Base-by-base conservation (phyloP, 768 basidiomycete species). In the Rubroboletus satanas region DNA sequence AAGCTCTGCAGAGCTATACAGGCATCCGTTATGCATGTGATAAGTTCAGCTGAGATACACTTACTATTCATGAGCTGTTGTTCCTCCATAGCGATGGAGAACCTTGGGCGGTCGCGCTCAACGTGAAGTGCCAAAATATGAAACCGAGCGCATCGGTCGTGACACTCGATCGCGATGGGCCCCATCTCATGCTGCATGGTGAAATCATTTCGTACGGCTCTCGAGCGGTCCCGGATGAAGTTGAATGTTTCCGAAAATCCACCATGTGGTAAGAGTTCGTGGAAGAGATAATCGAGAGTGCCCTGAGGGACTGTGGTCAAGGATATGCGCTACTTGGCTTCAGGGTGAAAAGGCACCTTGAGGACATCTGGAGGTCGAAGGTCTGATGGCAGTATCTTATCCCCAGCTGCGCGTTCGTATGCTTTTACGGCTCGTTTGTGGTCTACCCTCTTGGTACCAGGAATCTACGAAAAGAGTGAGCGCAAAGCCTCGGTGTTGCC, bases 381-480 rank as follows among this genome's bases (percentile, higher is more conserved):
- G 69, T 99, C 96, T 0, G 92, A 93, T 2, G 96, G 95, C 0
- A 97, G 65, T 0, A 84, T 85, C 72, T 95, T 90, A 76, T 96
- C 92, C 26, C 95, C 95, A 14, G 93, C 90, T 4, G 93, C 93
- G 18, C 96, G 88, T 68, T 96, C 92, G 70, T 94, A 99, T 67
- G 88, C 88, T 67, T 98, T 97, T 43, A 98, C 96, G 0, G 95
- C 95, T 48, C 86, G 85, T 38, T 77, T 76, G 59, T 93, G 93
- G 65, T 95, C 86, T 9, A 98, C 87, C 41, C 88, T 79, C 66
- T 86, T 90, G n/a, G 88, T 91, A 11, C 86, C 87, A 17, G 88
- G 85, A 52, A 88, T 83, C 87, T 89, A 68, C 42, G 55, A 60
- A n/a, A 57, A 56, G 14, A 50, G 74, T 83, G 64, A 82, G 71